Percentiles rank a stretch among this genome's conserved stretches.
Conservation (phyloP, 73 alveolate genomes). For the Breviolum minutum region DNA sequence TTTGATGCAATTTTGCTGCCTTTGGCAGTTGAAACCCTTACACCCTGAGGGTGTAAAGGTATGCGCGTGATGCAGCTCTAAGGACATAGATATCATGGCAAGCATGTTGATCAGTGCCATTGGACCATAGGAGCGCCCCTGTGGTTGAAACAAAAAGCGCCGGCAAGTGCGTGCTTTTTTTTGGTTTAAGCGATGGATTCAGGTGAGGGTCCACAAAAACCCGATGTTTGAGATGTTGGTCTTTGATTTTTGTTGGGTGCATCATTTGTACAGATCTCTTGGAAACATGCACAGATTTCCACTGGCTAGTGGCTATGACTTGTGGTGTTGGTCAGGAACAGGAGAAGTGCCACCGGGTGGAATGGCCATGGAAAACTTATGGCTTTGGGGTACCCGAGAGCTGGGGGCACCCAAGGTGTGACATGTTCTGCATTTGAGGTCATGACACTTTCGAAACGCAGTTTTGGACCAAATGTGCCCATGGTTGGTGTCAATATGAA, state of each 20-base stretch:
- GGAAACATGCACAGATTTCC: too few species aligned
- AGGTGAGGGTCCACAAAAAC: too few species aligned
- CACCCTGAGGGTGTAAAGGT: too few species aligned
- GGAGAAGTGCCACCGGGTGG: conserved; percentile 88
- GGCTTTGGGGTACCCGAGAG: conserved; percentile 87
- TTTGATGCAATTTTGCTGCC: too few species aligned
- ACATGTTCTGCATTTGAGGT: too few species aligned
- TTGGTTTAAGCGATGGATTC: neutral
- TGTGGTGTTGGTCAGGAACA: neutral
- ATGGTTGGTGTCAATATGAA: neutral
- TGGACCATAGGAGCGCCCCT: neutral
- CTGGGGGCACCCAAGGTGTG: neutral
- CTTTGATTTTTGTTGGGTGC: too few species aligned
- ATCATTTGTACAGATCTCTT: too few species aligned
- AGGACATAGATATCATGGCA: neutral
- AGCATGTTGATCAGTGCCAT: neutral
- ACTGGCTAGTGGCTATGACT: neutral
- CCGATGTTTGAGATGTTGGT: too few species aligned
- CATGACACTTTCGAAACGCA: too few species aligned
- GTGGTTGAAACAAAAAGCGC: neutral
- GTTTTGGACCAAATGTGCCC: neutral
- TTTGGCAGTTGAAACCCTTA: too few species aligned
- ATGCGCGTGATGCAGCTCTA: too few species aligned
- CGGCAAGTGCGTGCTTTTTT: too few species aligned
- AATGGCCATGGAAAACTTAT: conserved; percentile 79